Percentiles rank a stretch among this genome's conserved stretches.
Evolutionary conservation across 768 basidiomycete genomes (phyloP).

Genomic region (Amanita exitialis): DNA sequence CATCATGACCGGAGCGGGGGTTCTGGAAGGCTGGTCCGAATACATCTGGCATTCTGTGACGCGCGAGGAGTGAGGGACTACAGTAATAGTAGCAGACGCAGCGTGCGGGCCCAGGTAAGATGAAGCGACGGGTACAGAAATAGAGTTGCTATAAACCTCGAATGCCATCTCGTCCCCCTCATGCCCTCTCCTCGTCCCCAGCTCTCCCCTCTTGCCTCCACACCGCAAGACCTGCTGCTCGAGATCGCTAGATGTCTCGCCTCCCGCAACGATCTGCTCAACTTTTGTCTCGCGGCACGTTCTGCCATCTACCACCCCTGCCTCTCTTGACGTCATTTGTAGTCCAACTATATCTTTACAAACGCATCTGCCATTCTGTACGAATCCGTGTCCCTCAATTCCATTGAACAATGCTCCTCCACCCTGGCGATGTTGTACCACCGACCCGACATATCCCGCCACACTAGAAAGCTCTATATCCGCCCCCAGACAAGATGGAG

Average conservation of each 20-base stretch:
- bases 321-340: background rate
- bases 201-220: constrained; percentile 9
- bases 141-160: background rate
- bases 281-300: constrained; percentile 51
- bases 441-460: constrained; percentile 50
- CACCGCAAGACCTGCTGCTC: constrained; percentile 55
- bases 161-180: background rate
- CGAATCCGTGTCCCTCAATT: constrained; percentile 40
- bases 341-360: constrained; percentile 48
- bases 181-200: background rate
- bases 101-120: background rate
- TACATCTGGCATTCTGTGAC: constrained; percentile 39
- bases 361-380: constrained; percentile 53
- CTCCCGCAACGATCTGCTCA: constrained; percentile 43
- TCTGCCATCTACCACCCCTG: background rate
- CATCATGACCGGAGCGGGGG: constrained; percentile 36
- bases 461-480: constrained; percentile 51
- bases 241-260: constrained; percentile 51
- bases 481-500: constrained; percentile 24
- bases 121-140: no score
- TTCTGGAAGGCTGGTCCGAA: constrained; percentile 39
- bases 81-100: background rate
- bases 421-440: constrained; percentile 57
- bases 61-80: constrained; percentile 10
- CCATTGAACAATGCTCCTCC: constrained; percentile 45